Evolutionary conservation across 169 alveolate species (phyloP).

Genomic region (Cytauxzoon felis): DNA sequence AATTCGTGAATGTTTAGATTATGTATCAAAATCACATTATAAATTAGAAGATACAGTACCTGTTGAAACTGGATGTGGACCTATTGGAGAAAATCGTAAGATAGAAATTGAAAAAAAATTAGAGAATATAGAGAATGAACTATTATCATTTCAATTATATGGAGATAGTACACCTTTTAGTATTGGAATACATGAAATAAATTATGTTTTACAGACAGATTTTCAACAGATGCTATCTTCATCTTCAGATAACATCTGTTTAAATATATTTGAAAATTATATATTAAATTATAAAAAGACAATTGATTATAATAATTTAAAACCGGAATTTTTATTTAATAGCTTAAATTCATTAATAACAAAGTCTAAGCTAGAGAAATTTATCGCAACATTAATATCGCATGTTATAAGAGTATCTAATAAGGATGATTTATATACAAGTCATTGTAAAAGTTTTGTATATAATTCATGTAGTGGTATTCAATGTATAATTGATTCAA

Average conservation of each 20-base stretch:
- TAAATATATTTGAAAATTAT: neutral
- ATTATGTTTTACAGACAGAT: neutral
- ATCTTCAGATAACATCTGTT: neutral
- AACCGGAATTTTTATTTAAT: neutral
- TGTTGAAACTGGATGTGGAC: constrained; percentile 20
- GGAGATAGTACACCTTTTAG: neutral
- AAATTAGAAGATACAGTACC: constrained; percentile 32
- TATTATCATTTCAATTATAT: neutral
- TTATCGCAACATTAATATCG: constrained; percentile 12
- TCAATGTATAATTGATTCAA: neutral
- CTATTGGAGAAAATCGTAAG: constrained; percentile 21
- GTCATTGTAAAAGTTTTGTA: neutral
- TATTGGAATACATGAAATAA: neutral
- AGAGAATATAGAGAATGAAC: constrained; percentile 35
- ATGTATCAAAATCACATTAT: constrained; percentile 31
- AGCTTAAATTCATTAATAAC: neutral
- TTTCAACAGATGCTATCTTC: neutral
- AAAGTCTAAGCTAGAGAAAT: neutral
- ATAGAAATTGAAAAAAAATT: constrained; percentile 13
- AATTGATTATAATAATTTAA: neutral
- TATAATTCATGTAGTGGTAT: constrained; percentile 4
- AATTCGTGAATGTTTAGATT: constrained; percentile 33
- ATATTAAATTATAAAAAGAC: neutral
- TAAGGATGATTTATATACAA: neutral
- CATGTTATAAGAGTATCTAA: constrained; percentile 14